Evolutionary conservation across 176 grass and related monocot species (phyloP).

Genomic region (Aechmea fasciata): DNA sequence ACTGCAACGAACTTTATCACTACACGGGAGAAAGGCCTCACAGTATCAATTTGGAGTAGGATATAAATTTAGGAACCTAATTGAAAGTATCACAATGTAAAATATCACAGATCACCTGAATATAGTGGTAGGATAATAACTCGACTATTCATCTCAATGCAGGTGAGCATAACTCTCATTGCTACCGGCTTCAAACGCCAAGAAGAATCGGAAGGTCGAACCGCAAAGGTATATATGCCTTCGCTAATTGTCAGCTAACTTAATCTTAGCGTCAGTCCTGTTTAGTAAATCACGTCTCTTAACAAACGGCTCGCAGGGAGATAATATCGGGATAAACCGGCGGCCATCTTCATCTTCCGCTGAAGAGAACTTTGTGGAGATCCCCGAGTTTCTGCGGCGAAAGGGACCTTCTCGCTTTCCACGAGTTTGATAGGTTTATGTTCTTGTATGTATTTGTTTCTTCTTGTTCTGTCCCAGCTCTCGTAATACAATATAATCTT

Average conservation of each 20-base stretch:
- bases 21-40: too few species aligned
- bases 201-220: constrained; percentile 47
- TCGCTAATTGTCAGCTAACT: too few species aligned
- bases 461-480: not conserved
- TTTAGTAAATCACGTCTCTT: too few species aligned
- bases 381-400: constrained; percentile 16
- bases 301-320: not conserved
- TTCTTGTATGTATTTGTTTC: not conserved
- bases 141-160: not conserved
- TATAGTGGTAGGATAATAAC: too few species aligned
- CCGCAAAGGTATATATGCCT: constrained; percentile 38
- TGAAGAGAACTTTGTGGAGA: constrained; percentile 11
- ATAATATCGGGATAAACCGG: constrained; percentile 12
- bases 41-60: too few species aligned
- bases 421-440: not conserved
- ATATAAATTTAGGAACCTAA: too few species aligned
- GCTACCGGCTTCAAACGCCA: constrained; percentile 87
- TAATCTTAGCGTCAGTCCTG: too few species aligned
- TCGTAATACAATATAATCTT: not conserved
- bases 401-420: constrained; percentile 18
- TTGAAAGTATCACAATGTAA: too few species aligned
- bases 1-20: too few species aligned
- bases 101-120: too few species aligned
- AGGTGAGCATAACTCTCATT: constrained; percentile 91
- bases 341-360: not conserved